These are phyloP conservation scores for Ophiosphaerella korrae DNA, from an alignment of 2,329 filamentous ascomycete genomes.

Conservation along the genomic window DNA sequence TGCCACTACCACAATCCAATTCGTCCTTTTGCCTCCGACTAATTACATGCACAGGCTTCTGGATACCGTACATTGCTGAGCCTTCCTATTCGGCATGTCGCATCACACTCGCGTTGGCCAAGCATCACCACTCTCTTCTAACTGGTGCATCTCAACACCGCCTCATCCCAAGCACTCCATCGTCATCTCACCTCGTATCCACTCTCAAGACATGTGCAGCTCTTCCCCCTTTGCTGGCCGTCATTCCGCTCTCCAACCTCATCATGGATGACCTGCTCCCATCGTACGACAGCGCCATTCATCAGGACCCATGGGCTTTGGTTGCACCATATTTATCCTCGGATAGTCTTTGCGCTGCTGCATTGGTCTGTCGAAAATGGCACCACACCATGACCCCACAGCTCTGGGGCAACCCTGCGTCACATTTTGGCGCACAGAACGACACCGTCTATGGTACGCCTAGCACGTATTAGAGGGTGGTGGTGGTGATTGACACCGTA, in stretches of 20 bases:
- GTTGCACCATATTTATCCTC: conserved; percentile 63
- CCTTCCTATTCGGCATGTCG: too few species aligned
- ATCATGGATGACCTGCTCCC: conserved; percentile 63
- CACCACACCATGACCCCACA: conserved; percentile 63
- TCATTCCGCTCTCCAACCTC: not conserved
- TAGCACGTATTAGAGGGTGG: not conserved
- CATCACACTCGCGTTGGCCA: too few species aligned
- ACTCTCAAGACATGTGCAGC: not conserved
- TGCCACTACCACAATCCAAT: too few species aligned
- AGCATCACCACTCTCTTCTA: conserved; percentile 1
- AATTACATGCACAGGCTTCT: too few species aligned
- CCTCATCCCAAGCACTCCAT: conserved; percentile 1
- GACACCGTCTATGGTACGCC: conserved; percentile 61
- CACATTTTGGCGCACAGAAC: conserved; percentile 65
- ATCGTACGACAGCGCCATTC: conserved; percentile 63
- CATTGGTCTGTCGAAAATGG: conserved; percentile 63
- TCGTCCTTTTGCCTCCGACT: too few species aligned
- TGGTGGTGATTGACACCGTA: conserved; percentile 7
- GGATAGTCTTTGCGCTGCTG: conserved; percentile 60
- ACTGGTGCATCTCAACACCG: not conserved
- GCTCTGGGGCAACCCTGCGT: conserved; percentile 67
- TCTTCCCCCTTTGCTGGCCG: not conserved
- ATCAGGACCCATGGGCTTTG: conserved; percentile 60
- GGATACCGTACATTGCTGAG: too few species aligned
- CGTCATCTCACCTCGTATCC: not conserved